These are phyloP conservation scores for Hypoxylon subgilvum DNA, from an alignment of 495 filamentous ascomycete genomes.

Conservation along the genomic window DNA sequence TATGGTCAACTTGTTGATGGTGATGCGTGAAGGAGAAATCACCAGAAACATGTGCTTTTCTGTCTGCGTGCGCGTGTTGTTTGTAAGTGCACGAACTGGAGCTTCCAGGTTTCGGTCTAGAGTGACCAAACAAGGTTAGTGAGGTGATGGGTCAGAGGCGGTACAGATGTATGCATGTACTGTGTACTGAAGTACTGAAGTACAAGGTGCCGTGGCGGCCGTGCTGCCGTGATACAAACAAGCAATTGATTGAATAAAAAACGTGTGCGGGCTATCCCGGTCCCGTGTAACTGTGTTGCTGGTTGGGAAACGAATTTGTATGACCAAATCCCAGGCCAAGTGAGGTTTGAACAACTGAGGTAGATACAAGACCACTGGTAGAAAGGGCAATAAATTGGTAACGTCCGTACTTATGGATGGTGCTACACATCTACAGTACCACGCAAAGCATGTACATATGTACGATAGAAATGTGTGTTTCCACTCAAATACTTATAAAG, in stretches of 20 bases:
- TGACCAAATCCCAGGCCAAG: conserved; percentile 26
- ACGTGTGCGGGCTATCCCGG: conserved; percentile 31
- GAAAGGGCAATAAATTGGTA: too few relatives aligned
- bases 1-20: not conserved
- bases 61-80: conserved; percentile 4
- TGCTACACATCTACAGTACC: too few relatives aligned
- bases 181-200: conserved; percentile 2
- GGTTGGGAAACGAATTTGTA: conserved; percentile 26
- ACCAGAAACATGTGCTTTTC: not conserved
- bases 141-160: conserved; percentile 9
- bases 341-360: conserved; percentile 7
- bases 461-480: too few relatives aligned
- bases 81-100: not conserved
- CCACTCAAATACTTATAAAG: too few relatives aligned
- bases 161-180: not conserved
- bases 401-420: too few relatives aligned
- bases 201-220: too few relatives aligned
- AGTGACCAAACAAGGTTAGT: conserved; percentile 28
- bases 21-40: not conserved
- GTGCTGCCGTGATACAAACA: not conserved
- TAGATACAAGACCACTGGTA: too few relatives aligned
- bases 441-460: too few relatives aligned
- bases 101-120: conserved; percentile 28
- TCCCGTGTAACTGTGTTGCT: conserved; percentile 26
- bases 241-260: conserved; percentile 11